Evolutionary conservation across 108 stramenopile species (phyloP).

Genomic region (Skeletonema costatum): DNA sequence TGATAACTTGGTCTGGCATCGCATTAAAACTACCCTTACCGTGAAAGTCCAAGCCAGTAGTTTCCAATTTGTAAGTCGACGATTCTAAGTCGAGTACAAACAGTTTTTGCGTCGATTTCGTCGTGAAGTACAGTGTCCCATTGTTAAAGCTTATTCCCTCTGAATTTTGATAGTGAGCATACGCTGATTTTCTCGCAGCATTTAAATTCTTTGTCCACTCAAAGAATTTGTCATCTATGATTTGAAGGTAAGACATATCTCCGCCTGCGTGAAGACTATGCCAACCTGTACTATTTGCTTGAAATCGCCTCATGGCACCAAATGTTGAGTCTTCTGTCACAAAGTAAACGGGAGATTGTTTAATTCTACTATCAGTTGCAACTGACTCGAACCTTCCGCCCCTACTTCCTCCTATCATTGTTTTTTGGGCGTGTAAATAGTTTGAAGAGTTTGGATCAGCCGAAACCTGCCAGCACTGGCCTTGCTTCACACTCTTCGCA

Average conservation of each 20-base stretch:
- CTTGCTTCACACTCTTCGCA: conserved; percentile 45
- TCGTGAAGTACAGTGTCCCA: conserved; percentile 40
- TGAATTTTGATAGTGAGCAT: conserved; percentile 21
- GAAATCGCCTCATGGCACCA: conserved; percentile 46
- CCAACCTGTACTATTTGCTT: not conserved
- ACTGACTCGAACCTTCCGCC: conserved; percentile 46
- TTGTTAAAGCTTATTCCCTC: conserved; percentile 52
- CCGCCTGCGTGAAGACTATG: conserved; percentile 1
- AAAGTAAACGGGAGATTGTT: conserved; percentile 30
- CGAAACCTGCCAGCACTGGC: conserved; percentile 42
- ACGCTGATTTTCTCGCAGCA: conserved; percentile 19
- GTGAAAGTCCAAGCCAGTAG: not conserved
- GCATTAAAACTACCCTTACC: conserved; percentile 28
- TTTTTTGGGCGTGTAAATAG: not conserved
- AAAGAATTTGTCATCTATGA: conserved; percentile 20
- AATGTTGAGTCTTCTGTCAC: conserved; percentile 52
- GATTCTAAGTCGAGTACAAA: conserved; percentile 36
- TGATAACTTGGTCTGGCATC: conserved; percentile 55
- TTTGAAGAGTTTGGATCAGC: conserved; percentile 5
- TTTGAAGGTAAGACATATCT: not conserved
- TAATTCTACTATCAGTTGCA: conserved; percentile 28
- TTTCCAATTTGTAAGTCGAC: not conserved
- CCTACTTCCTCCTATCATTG: not conserved
- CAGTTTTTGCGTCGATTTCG: conserved; percentile 28
- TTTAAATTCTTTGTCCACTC: conserved; percentile 38